Base-by-base conservation (phyloP, 345 rosid genomes). In the Dipteronia dyeriana region DNA sequence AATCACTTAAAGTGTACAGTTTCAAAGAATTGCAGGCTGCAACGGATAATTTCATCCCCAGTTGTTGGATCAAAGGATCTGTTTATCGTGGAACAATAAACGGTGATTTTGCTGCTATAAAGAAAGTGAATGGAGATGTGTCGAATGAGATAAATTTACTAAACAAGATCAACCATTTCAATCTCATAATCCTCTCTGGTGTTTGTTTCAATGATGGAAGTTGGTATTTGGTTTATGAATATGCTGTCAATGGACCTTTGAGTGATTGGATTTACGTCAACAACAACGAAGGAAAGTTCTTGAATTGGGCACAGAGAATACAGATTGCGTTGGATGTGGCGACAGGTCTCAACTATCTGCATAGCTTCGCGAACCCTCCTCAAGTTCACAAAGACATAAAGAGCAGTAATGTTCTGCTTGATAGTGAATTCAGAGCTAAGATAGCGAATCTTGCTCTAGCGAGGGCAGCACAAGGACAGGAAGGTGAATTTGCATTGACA, bases 141-240 rank as follows among this genome's bases (percentile, higher is more conserved):
- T 80, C 86, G 0, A 88, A 90, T 75, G 97, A 94, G 88, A 84
- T 89, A 23, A 82, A 85, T 70, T 74, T 91, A 20, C 73, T 92
- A 54, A 90, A 83, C 63, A 92, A 88, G 79, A 82, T 90, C 70
- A 91, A 86, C 82, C 98, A 92, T 76, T 87, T 79, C 64, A 94
- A 84, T 82, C 88, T 94, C 39, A 85, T 91, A 5, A 88, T 89
- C 54, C 92, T 94, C 66, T 91, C 92, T 0, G 97, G 97, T 1
- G 78, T 92, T 79, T 92, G 95, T 82, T 85, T 88, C 75, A 79
- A 84, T 34, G 89, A 84, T 3, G 94, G 97, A 25, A 69, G 82
- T 29, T 91, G 97, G 94, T 91, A 86, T 82, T 85, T 94, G 45
- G 92, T 92, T 60, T 94, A 87, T 57, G 97, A 92, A 81, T 87